Conservation (phyloP, 2,329 filamentous ascomycete species). For the Emergomyces orientalis region DNA sequence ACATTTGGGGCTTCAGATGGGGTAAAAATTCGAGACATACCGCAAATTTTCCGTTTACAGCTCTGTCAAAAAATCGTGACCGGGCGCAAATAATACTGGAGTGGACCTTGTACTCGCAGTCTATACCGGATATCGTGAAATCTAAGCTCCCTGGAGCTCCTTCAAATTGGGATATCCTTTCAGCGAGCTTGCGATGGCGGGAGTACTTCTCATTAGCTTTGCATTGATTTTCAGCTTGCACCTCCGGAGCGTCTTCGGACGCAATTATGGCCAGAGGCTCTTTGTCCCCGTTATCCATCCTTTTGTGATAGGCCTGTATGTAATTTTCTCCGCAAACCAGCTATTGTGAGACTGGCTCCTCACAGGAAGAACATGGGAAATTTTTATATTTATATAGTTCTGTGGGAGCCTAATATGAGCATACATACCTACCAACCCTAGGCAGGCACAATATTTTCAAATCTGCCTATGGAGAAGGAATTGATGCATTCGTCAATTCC, state of each 20-base stretch:
- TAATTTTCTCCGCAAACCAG: not conserved
- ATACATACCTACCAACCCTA: not conserved
- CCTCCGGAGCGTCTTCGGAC: not conserved
- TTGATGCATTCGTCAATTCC: not conserved
- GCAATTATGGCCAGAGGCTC: not conserved
- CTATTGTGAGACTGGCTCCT: not conserved
- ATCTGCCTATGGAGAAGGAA: not conserved
- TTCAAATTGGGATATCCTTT: not conserved
- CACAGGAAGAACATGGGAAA: not conserved
- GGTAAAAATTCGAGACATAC: not conserved
- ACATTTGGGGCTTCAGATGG: not conserved
- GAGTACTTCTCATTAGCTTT: not conserved
- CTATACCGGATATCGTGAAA: slow-evolving; percentile 3
- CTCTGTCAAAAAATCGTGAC: slow-evolving; percentile 2
- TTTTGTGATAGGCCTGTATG: not conserved
- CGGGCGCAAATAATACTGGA: not conserved
- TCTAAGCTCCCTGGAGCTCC: not conserved
- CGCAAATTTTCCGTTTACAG: not conserved
- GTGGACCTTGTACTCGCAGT: slow-evolving; percentile 4
- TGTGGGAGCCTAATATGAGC: not conserved
- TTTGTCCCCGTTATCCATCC: not conserved
- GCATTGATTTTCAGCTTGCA: not conserved
- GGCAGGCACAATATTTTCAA: not conserved
- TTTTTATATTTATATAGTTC: not conserved
- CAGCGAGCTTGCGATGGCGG: not conserved